These are phyloP conservation scores for Coemansia sp. DNA, from an alignment of 192 early-diverging fungal genomes.

Conservation along the genomic window DNA sequence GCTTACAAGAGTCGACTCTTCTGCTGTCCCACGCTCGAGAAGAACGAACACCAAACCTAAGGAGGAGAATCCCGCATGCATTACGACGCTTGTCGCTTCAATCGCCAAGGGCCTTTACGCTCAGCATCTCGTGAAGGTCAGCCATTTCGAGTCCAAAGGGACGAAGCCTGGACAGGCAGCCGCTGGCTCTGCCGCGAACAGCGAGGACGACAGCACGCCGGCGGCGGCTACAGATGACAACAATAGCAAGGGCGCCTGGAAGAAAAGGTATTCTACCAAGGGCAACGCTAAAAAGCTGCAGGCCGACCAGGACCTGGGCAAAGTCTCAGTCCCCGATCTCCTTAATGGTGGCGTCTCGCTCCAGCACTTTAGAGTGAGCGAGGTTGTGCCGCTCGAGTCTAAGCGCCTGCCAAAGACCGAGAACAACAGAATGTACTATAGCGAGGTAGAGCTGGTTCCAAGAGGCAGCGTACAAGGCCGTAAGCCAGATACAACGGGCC, in stretches of 20 bases:
- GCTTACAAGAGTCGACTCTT: background rate
- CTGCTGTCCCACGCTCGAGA: background rate
- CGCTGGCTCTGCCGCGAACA: background rate
- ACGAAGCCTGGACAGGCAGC: background rate
- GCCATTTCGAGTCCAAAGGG: conserved; percentile 11
- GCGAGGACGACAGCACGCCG: background rate
- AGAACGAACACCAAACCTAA: conserved; percentile 16
- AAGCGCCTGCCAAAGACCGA: conserved; percentile 13
- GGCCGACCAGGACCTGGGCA: conserved; percentile 26
- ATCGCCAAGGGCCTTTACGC: conserved; percentile 51
- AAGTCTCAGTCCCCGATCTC: conserved; percentile 27
- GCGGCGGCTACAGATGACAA: background rate
- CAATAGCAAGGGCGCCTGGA: conserved; percentile 13
- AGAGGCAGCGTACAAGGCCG: conserved; percentile 33
- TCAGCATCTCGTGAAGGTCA: conserved; percentile 40
- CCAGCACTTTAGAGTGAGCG: conserved; percentile 14
- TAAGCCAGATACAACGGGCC: conserved; percentile 26
- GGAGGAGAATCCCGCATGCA: conserved; percentile 43
- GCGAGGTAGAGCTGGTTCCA: conserved; percentile 11
- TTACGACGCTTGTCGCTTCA: conserved; percentile 44
- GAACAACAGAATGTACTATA: conserved; percentile 15
- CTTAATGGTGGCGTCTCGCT: conserved; percentile 10
- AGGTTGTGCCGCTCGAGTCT: background rate
- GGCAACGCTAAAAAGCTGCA: conserved; percentile 6
- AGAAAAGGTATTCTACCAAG: conserved; percentile 31